phyloP scores from a whole-genome alignment of 1,284 basidiomycete genomes.

The Sporisorium scitamineum region DNA sequence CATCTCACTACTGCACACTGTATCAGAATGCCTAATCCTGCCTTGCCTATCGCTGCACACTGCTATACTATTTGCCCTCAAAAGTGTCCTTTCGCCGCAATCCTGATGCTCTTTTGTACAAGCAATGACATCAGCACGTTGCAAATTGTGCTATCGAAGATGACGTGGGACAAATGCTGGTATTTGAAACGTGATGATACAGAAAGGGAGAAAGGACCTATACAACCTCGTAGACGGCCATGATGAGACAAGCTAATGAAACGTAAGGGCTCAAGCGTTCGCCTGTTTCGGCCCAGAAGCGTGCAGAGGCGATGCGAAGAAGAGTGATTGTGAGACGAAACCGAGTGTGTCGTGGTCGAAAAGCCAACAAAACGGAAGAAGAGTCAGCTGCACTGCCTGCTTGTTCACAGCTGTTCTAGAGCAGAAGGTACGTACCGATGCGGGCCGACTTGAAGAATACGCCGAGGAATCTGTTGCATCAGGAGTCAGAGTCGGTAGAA shows the following conservation, averaged over 20 bases:
- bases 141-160: neutral
- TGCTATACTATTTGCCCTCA: neutral
- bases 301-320: neutral
- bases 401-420: neutral
- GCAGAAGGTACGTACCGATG: conserved; percentile 53
- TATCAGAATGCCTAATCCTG: neutral
- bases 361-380: neutral
- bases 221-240: conserved; percentile 63
- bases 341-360: neutral
- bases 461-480: conserved; percentile 54
- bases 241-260: conserved; percentile 65
- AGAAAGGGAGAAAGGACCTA: conserved; percentile 9
- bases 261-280: conserved; percentile 68
- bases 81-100: neutral
- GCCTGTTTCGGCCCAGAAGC: conserved; percentile 38
- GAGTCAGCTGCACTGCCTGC: conserved; percentile 1
- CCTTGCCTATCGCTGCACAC: neutral
- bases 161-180: conserved; percentile 7
- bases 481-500: neutral
- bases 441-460: conserved; percentile 67
- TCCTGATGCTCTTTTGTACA: no score
- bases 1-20: neutral
- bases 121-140: neutral
- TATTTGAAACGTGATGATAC: conserved; percentile 8
- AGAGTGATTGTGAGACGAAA: neutral